Base-by-base conservation (phyloP, 306 rosid genomes). In the Phaseolus lunatus region DNA sequence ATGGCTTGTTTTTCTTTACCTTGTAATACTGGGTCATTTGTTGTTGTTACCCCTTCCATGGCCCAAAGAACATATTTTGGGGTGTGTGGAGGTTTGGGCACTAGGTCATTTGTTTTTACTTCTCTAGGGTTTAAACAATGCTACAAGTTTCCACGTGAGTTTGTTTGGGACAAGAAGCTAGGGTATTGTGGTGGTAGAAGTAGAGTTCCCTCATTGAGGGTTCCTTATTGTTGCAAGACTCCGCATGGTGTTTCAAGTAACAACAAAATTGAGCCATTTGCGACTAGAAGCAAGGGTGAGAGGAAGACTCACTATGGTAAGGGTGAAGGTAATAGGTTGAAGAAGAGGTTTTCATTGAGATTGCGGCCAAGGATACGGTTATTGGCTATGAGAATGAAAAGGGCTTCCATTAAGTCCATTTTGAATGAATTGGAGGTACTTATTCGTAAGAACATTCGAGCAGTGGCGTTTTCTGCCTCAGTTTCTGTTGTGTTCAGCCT, bases 301-400 rank as follows among this genome's bases (percentile, higher is more conserved):
- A 83, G 79, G 58, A 87, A 85, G 82, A 66, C 83, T 11, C 68
- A 78, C 66, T 70, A 70, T 75, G 88, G 90, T 65, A 77, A 88
- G 50, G 86, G 73, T 33, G 83, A 37, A 47, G 72, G 79, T 50
- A 74, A 80, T 45, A 70, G 75, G 59, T 14, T 81, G 72, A 91
- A 86, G 82, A 89, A 85, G 82, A 83, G 89, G 52, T 88, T 89
- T 75, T 86, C 92, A 2, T 81, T 92, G 84, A 90, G 98, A 67
- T 87, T 92, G 80, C 86, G 92, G 10, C 98, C 93, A 11, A 87
- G 99, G 81, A 78, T 95, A 72, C 72, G 99, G 76, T 85, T 89
- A 35, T 81, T 92, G 35, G 84, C 82, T 63, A 79, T 61, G 31
- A 92, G 89, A 78, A 64, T 92, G 83, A 95, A 79, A 80, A 76